phyloP scores from a whole-genome alignment of 495 filamentous ascomycete genomes.

The Aspergillus cavernicola region DNA sequence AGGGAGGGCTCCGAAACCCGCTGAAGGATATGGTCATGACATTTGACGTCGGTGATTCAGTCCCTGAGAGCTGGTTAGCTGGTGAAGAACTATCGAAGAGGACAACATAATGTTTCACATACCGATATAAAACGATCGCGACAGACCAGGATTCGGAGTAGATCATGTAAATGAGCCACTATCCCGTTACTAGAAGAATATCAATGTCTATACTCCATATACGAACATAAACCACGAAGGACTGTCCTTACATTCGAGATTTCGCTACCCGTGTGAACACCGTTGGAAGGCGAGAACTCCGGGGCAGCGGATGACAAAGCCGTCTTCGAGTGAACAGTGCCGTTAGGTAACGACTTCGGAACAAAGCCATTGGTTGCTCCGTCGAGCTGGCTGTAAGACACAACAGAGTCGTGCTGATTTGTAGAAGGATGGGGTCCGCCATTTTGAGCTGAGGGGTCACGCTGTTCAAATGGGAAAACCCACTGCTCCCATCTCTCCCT shows the following conservation, averaged over 20 bases:
- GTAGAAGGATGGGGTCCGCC: constrained; percentile 43
- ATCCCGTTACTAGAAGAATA: not conserved
- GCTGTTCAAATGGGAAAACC: constrained; percentile 61
- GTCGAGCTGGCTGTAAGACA: constrained; percentile 25
- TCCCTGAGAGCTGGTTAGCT: constrained; percentile 6
- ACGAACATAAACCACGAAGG: constrained; percentile 49
- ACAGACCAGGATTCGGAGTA: constrained; percentile 4
- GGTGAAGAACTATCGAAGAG: not conserved
- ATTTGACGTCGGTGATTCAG: not conserved
- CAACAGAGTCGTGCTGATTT: constrained; percentile 27
- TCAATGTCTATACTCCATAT: constrained; percentile 39
- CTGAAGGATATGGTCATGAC: constrained; percentile 1
- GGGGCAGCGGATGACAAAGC: constrained; percentile 71
- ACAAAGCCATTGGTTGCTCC: constrained; percentile 29
- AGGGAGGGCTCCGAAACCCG: constrained; percentile 15
- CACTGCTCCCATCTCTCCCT: constrained; percentile 77
- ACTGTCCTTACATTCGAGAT: constrained; percentile 40
- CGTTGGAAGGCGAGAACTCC: constrained; percentile 64
- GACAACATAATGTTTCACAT: not conserved
- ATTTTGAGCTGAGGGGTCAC: constrained; percentile 58
- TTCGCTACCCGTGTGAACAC: constrained; percentile 31
- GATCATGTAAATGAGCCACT: not conserved
- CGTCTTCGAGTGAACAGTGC: constrained; percentile 43
- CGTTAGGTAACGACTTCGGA: constrained; percentile 33
- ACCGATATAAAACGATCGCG: not conserved